Evolutionary conservation across 2,329 filamentous ascomycete genomes (phyloP).

Genomic region (Fusarium caatingaense): DNA sequence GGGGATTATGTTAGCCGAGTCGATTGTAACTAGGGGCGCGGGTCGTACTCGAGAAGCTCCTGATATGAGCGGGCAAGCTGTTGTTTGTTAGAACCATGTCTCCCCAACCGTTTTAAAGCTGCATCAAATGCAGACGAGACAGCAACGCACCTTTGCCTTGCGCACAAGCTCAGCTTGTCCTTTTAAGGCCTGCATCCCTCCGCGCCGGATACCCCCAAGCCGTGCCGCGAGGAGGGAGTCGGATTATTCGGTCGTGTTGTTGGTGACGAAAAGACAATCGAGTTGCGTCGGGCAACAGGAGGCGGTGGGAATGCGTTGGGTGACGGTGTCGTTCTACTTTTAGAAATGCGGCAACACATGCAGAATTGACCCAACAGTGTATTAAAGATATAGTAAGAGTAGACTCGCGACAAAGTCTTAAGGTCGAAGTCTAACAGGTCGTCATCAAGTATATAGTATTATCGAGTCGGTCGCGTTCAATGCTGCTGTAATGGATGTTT

Average conservation of each 20-base stretch:
- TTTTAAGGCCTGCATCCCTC: constrained; percentile 66
- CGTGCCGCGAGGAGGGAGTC: constrained; percentile 39
- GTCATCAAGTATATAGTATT: constrained; percentile 10
- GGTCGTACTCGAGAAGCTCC: constrained; percentile 87
- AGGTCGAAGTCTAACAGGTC: background rate
- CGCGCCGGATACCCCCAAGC: constrained; percentile 42
- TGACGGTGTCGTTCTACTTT: constrained; percentile 37
- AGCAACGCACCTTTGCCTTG: constrained; percentile 67
- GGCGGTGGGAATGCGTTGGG: constrained; percentile 30
- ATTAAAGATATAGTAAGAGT: constrained; percentile 24
- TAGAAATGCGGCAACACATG: constrained; percentile 35
- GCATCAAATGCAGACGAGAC: background rate
- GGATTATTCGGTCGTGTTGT: constrained; percentile 5
- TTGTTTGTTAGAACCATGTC: constrained; percentile 4
- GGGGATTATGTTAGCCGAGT: constrained; percentile 32
- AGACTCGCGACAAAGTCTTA: constrained; percentile 6
- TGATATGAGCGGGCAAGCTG: constrained; percentile 97
- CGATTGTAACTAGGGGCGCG: background rate
- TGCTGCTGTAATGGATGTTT: constrained; percentile 25
- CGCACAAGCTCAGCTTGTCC: constrained; percentile 69
- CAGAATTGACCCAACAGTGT: constrained; percentile 25
- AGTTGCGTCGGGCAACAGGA: constrained; percentile 22
- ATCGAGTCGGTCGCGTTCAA: constrained; percentile 1
- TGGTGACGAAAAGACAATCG: background rate
- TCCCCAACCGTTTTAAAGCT: background rate